phyloP scores from a whole-genome alignment of 2,329 filamentous ascomycete genomes.

The Trichoderma asperellum region DNA sequence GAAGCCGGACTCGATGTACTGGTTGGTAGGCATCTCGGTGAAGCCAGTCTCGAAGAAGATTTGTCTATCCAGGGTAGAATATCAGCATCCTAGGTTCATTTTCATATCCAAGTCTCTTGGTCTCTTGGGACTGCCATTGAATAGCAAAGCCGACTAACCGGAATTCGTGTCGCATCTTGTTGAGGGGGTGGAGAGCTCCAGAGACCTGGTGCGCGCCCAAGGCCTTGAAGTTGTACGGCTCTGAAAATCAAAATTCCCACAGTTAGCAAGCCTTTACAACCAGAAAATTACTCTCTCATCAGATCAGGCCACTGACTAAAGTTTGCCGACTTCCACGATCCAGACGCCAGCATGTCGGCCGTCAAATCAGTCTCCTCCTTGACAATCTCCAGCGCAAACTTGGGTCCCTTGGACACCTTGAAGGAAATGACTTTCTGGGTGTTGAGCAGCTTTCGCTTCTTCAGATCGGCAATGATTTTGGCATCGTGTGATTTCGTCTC shows the following conservation, averaged over 20 bases:
- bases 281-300: too few relatives aligned
- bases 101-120: background rate
- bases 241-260: background rate
- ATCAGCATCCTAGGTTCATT: background rate
- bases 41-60: constrained; percentile 99
- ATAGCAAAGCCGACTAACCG: constrained; percentile 44
- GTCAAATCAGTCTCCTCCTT: constrained; percentile 97
- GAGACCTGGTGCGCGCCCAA: constrained; percentile 64
- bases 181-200: constrained; percentile 71
- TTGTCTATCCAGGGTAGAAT: constrained; percentile 47
- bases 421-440: constrained; percentile 85
- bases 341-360: constrained; percentile 84
- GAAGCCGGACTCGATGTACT: constrained; percentile 95
- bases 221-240: constrained; percentile 77
- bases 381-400: constrained; percentile 84
- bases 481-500: constrained; percentile 71
- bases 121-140: accelerated
- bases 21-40: constrained; percentile 94
- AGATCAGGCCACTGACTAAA: constrained; percentile 66
- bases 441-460: constrained; percentile 87
- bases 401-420: constrained; percentile 80
- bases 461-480: constrained; percentile 79
- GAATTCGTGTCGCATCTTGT: constrained; percentile 96
- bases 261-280: background rate
- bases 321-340: constrained; percentile 87